phyloP scores from a whole-genome alignment of 257 asterid genomes.

The Plantago elongata region DNA sequence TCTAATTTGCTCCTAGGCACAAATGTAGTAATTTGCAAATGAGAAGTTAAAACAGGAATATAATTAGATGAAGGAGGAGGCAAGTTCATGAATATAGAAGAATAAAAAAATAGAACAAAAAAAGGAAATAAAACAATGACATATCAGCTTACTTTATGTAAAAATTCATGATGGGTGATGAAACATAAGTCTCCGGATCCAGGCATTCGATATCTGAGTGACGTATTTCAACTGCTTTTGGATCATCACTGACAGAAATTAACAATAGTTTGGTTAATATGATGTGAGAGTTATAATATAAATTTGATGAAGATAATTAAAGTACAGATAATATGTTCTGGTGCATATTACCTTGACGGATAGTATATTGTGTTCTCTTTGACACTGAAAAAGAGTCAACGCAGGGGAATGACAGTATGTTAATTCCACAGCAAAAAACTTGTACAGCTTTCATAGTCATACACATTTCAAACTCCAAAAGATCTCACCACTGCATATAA shows the following conservation, averaged over 20 bases:
- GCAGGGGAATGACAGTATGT: conserved; percentile 23
- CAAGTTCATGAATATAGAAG: background rate
- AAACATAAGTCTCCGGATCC: conserved; percentile 69
- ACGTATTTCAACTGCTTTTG: conserved; percentile 62
- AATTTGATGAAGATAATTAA: conserved; percentile 5
- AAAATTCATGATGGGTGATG: conserved; percentile 85
- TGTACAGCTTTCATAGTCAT: conserved; percentile 17
- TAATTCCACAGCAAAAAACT: conserved; percentile 16
- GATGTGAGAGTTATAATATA: background rate
- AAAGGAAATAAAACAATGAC: background rate
- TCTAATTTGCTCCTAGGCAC: no score
- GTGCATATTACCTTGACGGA: conserved; percentile 70
- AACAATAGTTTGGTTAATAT: conserved; percentile 16
- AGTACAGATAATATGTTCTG: background rate
- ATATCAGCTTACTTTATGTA: conserved; percentile 66
- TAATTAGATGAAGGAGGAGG: no score
- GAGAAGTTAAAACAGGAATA: no score
- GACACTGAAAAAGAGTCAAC: conserved; percentile 41
- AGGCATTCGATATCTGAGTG: conserved; percentile 70
- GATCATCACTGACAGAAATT: conserved; percentile 61
- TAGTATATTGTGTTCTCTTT: conserved; percentile 51
- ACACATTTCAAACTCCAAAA: background rate
- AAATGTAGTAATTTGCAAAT: no score
- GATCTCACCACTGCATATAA: conserved; percentile 8
- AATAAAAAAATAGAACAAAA: background rate